Evolutionary conservation across 2,329 filamentous ascomycete genomes (phyloP).

Genomic region (Claviceps sp.): DNA sequence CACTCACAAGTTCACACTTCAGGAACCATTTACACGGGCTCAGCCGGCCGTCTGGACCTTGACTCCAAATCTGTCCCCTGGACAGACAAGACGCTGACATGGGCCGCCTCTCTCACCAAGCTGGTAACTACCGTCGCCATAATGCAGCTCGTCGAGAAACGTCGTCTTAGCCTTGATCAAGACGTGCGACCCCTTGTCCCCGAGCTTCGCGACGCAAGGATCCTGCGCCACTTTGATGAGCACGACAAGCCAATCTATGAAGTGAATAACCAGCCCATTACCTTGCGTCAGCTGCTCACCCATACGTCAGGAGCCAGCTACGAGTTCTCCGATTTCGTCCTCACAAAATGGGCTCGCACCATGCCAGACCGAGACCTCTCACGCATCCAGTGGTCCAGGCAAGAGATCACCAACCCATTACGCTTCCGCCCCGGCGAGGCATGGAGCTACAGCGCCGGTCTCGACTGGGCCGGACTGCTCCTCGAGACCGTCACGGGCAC

Average conservation of each 20-base stretch:
- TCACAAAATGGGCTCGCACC: slow-evolving; percentile 25
- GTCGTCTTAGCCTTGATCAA: slow-evolving; percentile 21
- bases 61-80: slow-evolving; percentile 17
- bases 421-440: slow-evolving; percentile 30
- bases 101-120: slow-evolving; percentile 30
- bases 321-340: slow-evolving; percentile 25
- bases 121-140: slow-evolving; percentile 23
- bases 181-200: slow-evolving; percentile 22
- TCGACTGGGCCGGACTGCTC: slow-evolving; percentile 34
- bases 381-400: slow-evolving; percentile 19
- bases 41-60: slow-evolving; percentile 23
- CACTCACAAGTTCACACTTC: too few relatives aligned
- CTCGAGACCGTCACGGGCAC: slow-evolving; percentile 27
- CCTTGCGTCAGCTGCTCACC: slow-evolving; percentile 30
- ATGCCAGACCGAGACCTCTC: slow-evolving; percentile 18
- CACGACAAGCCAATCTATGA: slow-evolving; percentile 23
- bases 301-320: slow-evolving; percentile 36
- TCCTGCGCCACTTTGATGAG: slow-evolving; percentile 24
- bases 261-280: slow-evolving; percentile 23
- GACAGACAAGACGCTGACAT: slow-evolving; percentile 19
- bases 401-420: slow-evolving; percentile 28
- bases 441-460: slow-evolving; percentile 33
- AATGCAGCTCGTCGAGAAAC: slow-evolving; percentile 27
- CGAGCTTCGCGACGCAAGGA: slow-evolving; percentile 19
- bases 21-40: slow-evolving; percentile 23